Evolutionary conservation across 208 protist species (phyloP).

Genomic region (Leishmania martiniquensis): DNA sequence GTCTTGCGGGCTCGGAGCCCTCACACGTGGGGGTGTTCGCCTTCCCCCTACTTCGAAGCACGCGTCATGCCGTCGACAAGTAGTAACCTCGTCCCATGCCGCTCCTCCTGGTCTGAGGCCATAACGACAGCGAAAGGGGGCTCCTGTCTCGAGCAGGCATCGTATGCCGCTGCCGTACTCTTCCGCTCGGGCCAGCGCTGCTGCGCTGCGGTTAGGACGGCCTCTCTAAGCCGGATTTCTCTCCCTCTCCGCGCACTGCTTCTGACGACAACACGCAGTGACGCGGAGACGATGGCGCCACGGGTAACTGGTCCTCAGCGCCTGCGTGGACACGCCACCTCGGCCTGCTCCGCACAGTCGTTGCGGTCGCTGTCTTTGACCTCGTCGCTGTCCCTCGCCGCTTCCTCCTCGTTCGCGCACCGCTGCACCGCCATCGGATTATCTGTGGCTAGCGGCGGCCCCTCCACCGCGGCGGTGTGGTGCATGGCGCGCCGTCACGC

Average conservation of each 20-base stretch:
- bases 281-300: neutral
- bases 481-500: constrained; percentile 33
- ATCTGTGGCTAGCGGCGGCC: neutral
- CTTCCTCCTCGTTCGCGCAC: constrained; percentile 6
- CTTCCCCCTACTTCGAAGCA: too few relatives aligned
- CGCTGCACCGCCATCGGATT: neutral
- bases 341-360: neutral
- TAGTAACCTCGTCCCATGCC: neutral
- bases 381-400: neutral
- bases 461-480: neutral
- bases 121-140: neutral
- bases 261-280: neutral
- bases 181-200: neutral
- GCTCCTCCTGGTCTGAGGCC: neutral
- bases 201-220: neutral
- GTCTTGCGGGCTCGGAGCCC: neutral
- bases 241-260: neutral
- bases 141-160: constrained; percentile 1
- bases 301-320: neutral
- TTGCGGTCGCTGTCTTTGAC: constrained; percentile 1
- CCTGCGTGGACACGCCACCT: neutral
- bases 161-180: neutral
- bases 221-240: neutral
- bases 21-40: too few relatives aligned
- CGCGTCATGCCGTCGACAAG: too few relatives aligned